These are phyloP conservation scores for Tetrahymena borealis DNA, from an alignment of 73 alveolate species.

Conservation along the genomic window DNA sequence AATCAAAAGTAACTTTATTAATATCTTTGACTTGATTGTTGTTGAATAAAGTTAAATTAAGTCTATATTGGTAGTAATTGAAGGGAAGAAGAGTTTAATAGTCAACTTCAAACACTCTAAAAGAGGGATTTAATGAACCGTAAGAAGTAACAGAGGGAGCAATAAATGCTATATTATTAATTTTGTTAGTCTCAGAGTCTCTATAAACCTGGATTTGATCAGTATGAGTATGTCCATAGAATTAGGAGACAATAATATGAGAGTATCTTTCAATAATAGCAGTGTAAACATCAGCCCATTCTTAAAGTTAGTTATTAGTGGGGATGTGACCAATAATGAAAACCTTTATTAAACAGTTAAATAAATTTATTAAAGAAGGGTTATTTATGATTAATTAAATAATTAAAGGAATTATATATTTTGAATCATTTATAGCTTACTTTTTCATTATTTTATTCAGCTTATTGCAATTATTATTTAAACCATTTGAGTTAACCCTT, in stretches of 20 bases:
- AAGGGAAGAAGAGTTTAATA: constrained; percentile 25
- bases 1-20: constrained; percentile 8
- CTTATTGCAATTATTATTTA: background rate
- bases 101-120: constrained; percentile 28
- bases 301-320: constrained; percentile 20
- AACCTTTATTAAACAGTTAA: background rate
- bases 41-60: constrained; percentile 6
- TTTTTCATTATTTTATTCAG: constrained; percentile 13
- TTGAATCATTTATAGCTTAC: too few relatives aligned
- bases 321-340: constrained; percentile 34
- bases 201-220: constrained; percentile 24
- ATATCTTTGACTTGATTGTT: background rate
- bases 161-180: constrained; percentile 24
- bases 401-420: too few relatives aligned
- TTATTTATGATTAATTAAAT: background rate
- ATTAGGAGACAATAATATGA: constrained; percentile 15
- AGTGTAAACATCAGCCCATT: constrained; percentile 36
- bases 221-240: constrained; percentile 42
- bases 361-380: background rate
- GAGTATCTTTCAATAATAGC: constrained; percentile 37
- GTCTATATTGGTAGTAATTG: constrained; percentile 26
- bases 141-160: constrained; percentile 38
- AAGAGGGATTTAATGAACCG: background rate
- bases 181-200: constrained; percentile 3
- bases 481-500: constrained; percentile 23